These are phyloP conservation scores for Carex littledalei DNA, from an alignment of 176 grass and related monocot species.

Conservation along the genomic window DNA sequence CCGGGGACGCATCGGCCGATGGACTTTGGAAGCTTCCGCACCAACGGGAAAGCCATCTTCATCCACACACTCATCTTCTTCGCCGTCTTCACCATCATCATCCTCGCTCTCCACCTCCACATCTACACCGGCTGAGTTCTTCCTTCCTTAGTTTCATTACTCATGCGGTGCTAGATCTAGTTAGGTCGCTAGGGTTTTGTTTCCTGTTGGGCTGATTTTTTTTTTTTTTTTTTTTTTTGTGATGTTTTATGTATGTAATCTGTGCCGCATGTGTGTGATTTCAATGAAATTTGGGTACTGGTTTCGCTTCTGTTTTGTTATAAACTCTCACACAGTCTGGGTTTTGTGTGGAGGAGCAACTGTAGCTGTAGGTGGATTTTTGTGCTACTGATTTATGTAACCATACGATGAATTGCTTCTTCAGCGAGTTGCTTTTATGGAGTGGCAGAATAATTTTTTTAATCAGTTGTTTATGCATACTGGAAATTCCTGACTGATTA, in stretches of 20 bases:
- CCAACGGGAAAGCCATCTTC: conserved; percentile 73
- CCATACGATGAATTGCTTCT: neutral
- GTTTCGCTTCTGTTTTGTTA: neutral
- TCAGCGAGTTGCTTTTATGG: neutral
- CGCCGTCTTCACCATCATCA: conserved; percentile 59
- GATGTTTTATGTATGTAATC: too few species aligned
- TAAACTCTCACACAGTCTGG: neutral
- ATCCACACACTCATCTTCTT: conserved; percentile 86
- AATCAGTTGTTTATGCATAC: neutral
- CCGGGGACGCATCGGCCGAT: conserved; percentile 52
- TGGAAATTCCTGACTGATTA: too few species aligned
- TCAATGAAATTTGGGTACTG: neutral
- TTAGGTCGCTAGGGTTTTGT: neutral
- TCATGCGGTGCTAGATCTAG: neutral
- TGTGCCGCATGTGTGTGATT: neutral
- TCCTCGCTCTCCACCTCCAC: conserved; percentile 60
- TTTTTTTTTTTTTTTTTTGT: too few species aligned
- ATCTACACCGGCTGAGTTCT: conserved; percentile 48
- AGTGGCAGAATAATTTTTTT: neutral
- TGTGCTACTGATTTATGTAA: neutral
- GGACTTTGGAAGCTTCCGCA: conserved; percentile 58
- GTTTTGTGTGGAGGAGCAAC: neutral
- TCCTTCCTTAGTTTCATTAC: neutral
- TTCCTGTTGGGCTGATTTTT: too few species aligned
- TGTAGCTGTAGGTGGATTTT: neutral